phyloP scores from a whole-genome alignment of 805 yeast genomes.

The Blastobotrys parvus region DNA sequence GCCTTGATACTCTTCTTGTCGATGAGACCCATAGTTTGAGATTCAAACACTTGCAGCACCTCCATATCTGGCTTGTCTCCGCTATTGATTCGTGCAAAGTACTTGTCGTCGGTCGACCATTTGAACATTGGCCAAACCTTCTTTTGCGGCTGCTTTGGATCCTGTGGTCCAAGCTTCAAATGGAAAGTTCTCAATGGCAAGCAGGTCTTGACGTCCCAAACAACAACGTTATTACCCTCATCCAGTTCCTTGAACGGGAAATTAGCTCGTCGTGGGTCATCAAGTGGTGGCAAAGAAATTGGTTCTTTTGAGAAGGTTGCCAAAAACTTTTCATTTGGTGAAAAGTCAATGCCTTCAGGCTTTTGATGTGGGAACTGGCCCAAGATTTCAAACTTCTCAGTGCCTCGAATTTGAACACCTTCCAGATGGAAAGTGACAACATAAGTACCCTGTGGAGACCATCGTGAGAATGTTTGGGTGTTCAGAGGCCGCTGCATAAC shows the following conservation, averaged over 20 bases:
- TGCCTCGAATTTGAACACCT: constrained; percentile 97
- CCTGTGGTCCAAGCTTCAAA: constrained; percentile 44
- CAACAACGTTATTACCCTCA: constrained; percentile 86
- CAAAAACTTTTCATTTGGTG: constrained; percentile 84
- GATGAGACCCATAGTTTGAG: constrained; percentile 65
- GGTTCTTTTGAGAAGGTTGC: constrained; percentile 88
- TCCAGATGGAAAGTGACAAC: constrained; percentile 83
- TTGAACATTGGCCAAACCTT: constrained; percentile 91
- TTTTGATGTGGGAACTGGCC: constrained; percentile 80
- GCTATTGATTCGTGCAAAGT: constrained; percentile 81
- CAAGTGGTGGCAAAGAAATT: constrained; percentile 58
- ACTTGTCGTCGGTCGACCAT: constrained; percentile 90
- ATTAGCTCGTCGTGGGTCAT: constrained; percentile 52
- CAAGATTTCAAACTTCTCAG: constrained; percentile 63
- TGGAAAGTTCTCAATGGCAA: constrained; percentile 86
- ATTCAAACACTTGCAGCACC: constrained; percentile 83
- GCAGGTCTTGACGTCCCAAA: constrained; percentile 86
- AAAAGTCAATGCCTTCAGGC: constrained; percentile 81
- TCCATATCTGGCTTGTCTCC: constrained; percentile 43
- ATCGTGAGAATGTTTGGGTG: constrained; percentile 81
- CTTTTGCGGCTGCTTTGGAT: constrained; percentile 30
- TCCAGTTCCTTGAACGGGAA: constrained; percentile 82
- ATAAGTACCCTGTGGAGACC: constrained; percentile 90
- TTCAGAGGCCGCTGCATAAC: constrained; percentile 72
- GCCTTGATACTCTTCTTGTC: constrained; percentile 81